Evolutionary conservation across 2,329 filamentous ascomycete species (phyloP), one percentile per base, ranked within the genome.

Genomic region (Eutypa lata): DNA sequence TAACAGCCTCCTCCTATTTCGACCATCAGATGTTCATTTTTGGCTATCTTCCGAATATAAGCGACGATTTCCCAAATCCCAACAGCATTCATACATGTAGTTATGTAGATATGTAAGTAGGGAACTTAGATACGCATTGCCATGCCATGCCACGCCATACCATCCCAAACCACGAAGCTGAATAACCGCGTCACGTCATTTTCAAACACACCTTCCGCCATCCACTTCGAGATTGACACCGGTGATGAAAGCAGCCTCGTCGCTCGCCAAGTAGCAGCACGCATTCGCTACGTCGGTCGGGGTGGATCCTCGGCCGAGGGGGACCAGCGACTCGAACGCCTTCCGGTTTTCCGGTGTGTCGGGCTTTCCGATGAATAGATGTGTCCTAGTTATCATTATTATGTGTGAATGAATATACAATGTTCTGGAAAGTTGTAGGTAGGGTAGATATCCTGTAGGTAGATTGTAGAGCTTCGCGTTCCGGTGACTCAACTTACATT

Each of bases 221-320:
- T 68, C 66, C 8, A 87, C 80, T 50, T 88, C 81, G 56, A 90
- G 73, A 56, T 88, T 86, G n/a, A 86, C 77, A 0, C 88, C 88
- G 0, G 87, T 90, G 57, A 91, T 81, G 61, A 91, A 90, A 3
- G 74, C 77, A 0, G 84, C 85, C 63, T 91, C 88, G 26, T 90
- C 84, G 54, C 85, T 88, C 2, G 85, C 86, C 45, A 91, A 68
- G 65, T 87, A 91, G 18, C 86, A 76, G 56, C 82, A 85, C 24
- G 86, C 86, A 62, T 89, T 89, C 2, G 85, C 87, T 35, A 91
- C 80, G 66, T 91, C 88, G 10, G 76, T 73, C 1, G 83, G 78
- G n/a, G 78, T 78, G 1, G 80, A 79, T 3, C 76, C 73, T 14
- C 82, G 71, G 2, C 81, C 81, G 1, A 85, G 68, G 0, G 81